A percentile compares a stretch with the other conserved stretches of the same genome.
These are phyloP conservation scores for Oehlia diaphana DNA, from an alignment of 192 early-diverging fungal genomes.

Conservation along the genomic window DNA sequence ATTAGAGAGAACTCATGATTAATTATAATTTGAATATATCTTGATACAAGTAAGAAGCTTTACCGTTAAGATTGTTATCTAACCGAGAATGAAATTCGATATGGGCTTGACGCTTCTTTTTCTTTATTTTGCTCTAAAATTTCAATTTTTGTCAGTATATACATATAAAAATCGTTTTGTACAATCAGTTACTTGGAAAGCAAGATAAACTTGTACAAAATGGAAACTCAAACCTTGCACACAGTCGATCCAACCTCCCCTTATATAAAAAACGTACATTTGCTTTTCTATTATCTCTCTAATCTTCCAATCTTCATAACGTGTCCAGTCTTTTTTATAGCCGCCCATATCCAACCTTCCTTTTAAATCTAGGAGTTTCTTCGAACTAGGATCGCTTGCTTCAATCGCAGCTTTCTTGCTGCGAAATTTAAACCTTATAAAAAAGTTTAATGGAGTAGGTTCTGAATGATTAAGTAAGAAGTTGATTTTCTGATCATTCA, in stretches of 20 bases:
- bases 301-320: constrained; percentile 2
- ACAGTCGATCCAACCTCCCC: background rate
- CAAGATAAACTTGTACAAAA: no score
- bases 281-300: background rate
- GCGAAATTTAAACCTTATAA: constrained; percentile 20
- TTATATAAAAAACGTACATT: constrained; percentile 2
- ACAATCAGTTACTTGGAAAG: no score
- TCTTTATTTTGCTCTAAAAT: constrained; percentile 28
- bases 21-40: no score
- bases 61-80: constrained; percentile 23
- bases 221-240: no score
- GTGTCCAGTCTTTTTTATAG: constrained; percentile 18
- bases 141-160: background rate
- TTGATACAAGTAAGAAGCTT: background rate
- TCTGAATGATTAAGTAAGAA: constrained; percentile 6
- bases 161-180: no score
- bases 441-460: constrained; percentile 15
- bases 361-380: constrained; percentile 19
- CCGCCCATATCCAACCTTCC: background rate
- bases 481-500: constrained; percentile 3
- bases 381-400: constrained; percentile 11
- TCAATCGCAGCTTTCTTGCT: constrained; percentile 12
- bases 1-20: no score
- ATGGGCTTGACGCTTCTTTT: constrained; percentile 30
- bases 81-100: constrained; percentile 17